These are phyloP conservation scores for Zanthoxylum bungeanum DNA, from an alignment of 345 rosid species.

Conservation along the genomic window DNA sequence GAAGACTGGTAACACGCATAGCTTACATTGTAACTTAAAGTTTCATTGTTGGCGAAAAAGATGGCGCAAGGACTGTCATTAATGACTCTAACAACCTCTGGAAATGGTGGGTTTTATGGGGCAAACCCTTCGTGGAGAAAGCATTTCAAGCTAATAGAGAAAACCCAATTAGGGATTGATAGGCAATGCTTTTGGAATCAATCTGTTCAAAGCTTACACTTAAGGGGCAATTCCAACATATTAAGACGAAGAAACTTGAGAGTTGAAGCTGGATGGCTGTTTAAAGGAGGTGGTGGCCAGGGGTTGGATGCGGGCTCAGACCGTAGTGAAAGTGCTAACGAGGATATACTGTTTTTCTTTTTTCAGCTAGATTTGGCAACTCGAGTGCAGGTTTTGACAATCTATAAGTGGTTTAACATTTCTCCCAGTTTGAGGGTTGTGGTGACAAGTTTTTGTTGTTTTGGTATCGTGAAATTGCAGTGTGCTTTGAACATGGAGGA, in stretches of 20 bases:
- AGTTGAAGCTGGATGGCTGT: slow-evolving; percentile 85
- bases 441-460: slow-evolving; percentile 10
- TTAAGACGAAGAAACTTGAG: slow-evolving; percentile 37
- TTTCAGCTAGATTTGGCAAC: slow-evolving; percentile 85
- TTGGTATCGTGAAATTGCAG: slow-evolving; percentile 41
- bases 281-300: slow-evolving; percentile 59
- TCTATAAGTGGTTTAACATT: not conserved
- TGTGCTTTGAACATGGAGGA: slow-evolving; percentile 83
- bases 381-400: slow-evolving; percentile 74
- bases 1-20: not conserved
- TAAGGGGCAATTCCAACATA: slow-evolving; percentile 25
- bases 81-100: slow-evolving; percentile 44
- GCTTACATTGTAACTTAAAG: slow-evolving; percentile 13
- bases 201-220: slow-evolving; percentile 24
- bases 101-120: slow-evolving; percentile 40
- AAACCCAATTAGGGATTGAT: slow-evolving; percentile 28
- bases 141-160: slow-evolving; percentile 31
- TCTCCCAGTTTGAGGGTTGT: slow-evolving; percentile 1
- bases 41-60: slow-evolving; percentile 14
- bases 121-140: slow-evolving; percentile 31
- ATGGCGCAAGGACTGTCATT: slow-evolving; percentile 57
- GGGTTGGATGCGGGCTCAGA: slow-evolving; percentile 59
- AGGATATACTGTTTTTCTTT: slow-evolving; percentile 86
- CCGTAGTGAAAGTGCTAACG: slow-evolving; percentile 84
- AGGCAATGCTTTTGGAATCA: slow-evolving; percentile 33